Conservation (phyloP, 306 rosid genomes). For the Sophora flavescens region DNA sequence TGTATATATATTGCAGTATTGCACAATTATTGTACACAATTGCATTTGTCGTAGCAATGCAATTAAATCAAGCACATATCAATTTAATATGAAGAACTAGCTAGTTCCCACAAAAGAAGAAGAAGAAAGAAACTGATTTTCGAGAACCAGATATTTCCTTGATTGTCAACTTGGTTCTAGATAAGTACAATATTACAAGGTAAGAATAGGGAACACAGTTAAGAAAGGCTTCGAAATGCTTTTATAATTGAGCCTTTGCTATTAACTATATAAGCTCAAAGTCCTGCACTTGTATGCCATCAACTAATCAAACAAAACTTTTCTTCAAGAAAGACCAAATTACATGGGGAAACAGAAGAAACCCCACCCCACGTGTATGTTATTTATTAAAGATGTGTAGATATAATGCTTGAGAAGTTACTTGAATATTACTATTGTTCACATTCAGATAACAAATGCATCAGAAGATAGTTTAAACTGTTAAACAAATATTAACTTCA, state of each 20-base stretch:
- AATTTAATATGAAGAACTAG: background rate
- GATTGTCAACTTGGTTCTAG: slow-evolving; percentile 19
- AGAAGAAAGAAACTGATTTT: background rate
- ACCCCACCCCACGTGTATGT: background rate
- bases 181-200: slow-evolving; percentile 4
- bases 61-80: background rate
- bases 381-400: slow-evolving; percentile 20
- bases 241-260: slow-evolving; percentile 29
- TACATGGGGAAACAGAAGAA: slow-evolving; percentile 27
- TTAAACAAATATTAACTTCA: no score
- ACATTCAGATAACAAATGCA: no score
- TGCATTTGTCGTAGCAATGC: slow-evolving; percentile 2
- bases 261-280: slow-evolving; percentile 8
- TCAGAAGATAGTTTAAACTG: no score
- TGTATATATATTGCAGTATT: no score
- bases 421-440: background rate
- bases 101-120: background rate
- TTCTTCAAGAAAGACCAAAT: slow-evolving; percentile 1
- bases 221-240: slow-evolving; percentile 19
- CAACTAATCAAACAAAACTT: slow-evolving; percentile 19
- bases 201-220: slow-evolving; percentile 5
- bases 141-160: slow-evolving; percentile 16
- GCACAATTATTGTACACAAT: background rate
- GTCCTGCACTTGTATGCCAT: slow-evolving; percentile 8
- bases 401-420: background rate